Base-by-base conservation (phyloP, 1,139 yeast species). In the Blastobotrys petasosporus region DNA sequence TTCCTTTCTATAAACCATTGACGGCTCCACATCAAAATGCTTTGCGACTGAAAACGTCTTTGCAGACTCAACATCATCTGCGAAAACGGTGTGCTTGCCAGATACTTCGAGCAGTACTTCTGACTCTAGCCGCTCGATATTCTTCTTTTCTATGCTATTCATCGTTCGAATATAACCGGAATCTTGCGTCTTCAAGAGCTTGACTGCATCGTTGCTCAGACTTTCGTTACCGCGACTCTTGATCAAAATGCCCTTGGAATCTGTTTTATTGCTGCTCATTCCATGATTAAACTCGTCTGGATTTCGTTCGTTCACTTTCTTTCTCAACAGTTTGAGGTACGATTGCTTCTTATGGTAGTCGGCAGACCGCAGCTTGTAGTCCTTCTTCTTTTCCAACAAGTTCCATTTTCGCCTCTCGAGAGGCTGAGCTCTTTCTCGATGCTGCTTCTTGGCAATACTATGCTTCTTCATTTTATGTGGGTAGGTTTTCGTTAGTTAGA, bases 271-370 rank as follows among this genome's bases (percentile, higher is more conserved):
- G 23, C 74, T 72, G 37, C 82, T 78, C 97, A 92, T 92, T 16
- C 87, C 92, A 76, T 87, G 95, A 66, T 88, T 87, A 68, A 85
- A 92, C 65, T 92, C 98, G 74, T 92, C 97, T n/a, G 94, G 95
- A 63, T 92, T 92, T 56, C 88, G 76, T 39, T 75, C 74, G 39
- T 74, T 70, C 1, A 85, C 94, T 63, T 87, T 87, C 41, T 73
- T 73, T 58, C 85, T 78, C 52, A 92, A 74, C 1, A 83, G 75
- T 66, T 85, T 85, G 46, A 92, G 68, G 20, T 92, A 87, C 16
- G 86, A 85, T 65, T 92, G 90, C 62, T 92, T 92, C 65, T 79
- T 76, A 66, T 92, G 97, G 62, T 74, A 88, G 63, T 92, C 95
- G 41, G 78, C 80, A 1, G 97, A 94, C 66, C 98, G 79, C 42